Evolutionary conservation across 306 rosid genomes (phyloP), one percentile per base, ranked within the genome.

Genomic region (Dryas octopetala): DNA sequence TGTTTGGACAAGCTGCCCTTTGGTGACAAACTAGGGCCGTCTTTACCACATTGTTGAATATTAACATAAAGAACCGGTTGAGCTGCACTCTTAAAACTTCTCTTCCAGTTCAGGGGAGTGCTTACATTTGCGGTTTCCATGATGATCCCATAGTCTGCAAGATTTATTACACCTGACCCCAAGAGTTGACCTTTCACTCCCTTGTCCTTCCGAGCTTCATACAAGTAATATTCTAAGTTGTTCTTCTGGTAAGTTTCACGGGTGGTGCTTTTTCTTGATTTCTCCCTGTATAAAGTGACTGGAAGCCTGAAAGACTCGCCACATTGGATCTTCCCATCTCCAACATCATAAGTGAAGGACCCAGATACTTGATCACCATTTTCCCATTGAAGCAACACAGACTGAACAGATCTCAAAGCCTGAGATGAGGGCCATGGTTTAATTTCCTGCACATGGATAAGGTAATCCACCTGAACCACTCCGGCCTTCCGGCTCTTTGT

Each of bases 371-470:
- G 74, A 71, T 82, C 93, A 47, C 91, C 98, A 77, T 87, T 87
- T 71, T 80, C 91, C 96, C 98, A 93, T 64, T 86, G 91, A 77
- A 93, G 86, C 9, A 84, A 44, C 53, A 93, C 87, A 38, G 91
- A 84, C 62, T 81, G 88, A 79, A 66, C 75, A 40, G 90, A 84
- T 76, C 53, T 87, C 75, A 73, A 62, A 61, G 93, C 83, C 78
- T 84, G 81, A 54, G 91, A 86, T 52, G 87, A 85, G 11, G 92
- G 88, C 98, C 98, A 93, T 41, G 98, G 98, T 66, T 79, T 90
- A 69, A 93, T 82, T 86, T 89, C 96, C 80, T 74, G 82, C 76
- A 90, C 85, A 73, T 86, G 80, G 77, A 93, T 82, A 64, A 76
- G 76, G 76, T 84, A 93, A 50, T 93, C 82, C 64, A 83, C 88